Percentiles rank a stretch among this genome's conserved stretches.
phyloP scores from a whole-genome alignment of 1,139 yeast genomes.

The Arxiozyma slooffiae region DNA sequence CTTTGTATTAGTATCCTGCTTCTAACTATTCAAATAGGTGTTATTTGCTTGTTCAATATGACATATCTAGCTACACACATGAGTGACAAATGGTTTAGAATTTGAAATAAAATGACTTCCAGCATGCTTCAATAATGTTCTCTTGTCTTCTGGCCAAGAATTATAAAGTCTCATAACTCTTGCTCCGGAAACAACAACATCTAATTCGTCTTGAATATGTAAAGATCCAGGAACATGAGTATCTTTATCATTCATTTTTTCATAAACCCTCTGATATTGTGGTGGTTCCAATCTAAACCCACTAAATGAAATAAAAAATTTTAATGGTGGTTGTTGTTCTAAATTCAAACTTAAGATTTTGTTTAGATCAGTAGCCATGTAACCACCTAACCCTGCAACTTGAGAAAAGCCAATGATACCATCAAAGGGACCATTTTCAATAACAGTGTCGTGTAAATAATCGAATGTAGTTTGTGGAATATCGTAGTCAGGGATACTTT shows the following conservation, averaged over 20 bases:
- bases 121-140: slow-evolving; percentile 56
- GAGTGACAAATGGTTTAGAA: slow-evolving; percentile 47
- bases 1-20: neutral
- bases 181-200: slow-evolving; percentile 72
- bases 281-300: slow-evolving; percentile 61
- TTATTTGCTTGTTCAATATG: neutral
- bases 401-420: slow-evolving; percentile 91
- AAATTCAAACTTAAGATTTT: slow-evolving; percentile 25
- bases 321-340: slow-evolving; percentile 38
- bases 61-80: slow-evolving; percentile 49
- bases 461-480: slow-evolving; percentile 16
- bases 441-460: slow-evolving; percentile 21
- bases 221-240: slow-evolving; percentile 43
- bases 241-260: slow-evolving; percentile 10
- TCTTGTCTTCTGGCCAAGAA: slow-evolving; percentile 38
- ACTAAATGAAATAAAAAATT: slow-evolving; percentile 65
- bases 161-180: slow-evolving; percentile 52
- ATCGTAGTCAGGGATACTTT: slow-evolving; percentile 11
- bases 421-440: slow-evolving; percentile 65
- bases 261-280: slow-evolving; percentile 39
- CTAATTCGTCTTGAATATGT: slow-evolving; percentile 78
- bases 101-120: slow-evolving; percentile 90
- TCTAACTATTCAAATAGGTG: neutral
- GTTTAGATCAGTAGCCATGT: slow-evolving; percentile 37
- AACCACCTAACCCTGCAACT: slow-evolving; percentile 76